Evolutionary conservation across 2,329 filamentous ascomycete species (phyloP), one percentile per base, ranked within the genome.

Genomic region (Lecanicillium sp.): DNA sequence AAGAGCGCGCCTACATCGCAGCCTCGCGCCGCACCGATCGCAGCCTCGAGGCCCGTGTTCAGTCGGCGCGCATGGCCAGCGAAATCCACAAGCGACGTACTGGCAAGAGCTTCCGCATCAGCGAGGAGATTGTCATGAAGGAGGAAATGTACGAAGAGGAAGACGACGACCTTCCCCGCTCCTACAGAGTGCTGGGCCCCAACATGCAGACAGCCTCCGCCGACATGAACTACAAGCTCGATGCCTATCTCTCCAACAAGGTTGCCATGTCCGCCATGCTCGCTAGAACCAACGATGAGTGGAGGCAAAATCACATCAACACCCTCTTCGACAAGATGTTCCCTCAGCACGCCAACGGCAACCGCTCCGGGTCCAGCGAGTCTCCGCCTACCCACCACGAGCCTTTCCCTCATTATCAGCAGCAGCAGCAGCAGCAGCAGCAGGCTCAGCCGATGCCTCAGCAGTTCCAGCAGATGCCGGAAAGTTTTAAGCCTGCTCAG

Each of bases 131-230:
- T 21, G 90, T 95, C 11, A 73, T 86, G 56, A 90, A 88, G 53
- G 90, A 95, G 63, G 89, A 94, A 63, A 95, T 95, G 88, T 96
- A 96, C 62, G 90, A 95, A 60, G 90, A 95, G 65, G 87, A 95
- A 60, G 90, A 95, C 45, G 87, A 95, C 56, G 86, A 90, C 49
- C 62, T 87, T 20, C 82, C 84, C 1, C 75, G 80, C 51, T 79
- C 81, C 46, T 86, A 83, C 60, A 75, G 81, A 50, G 71, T 80
- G 12, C 68, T 88, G 26, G 79, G 79, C 12, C 73, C 79, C 3
- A 77, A 83, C 56, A 68, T 86, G 50, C 75, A 81, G 55, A 83
- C 78, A 2, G 70, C 70, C 14, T 81, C 79, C 2, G 64, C 73
- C 21, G 76, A 81, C 51, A 77, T 86, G 62, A 84, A 84, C 59